A percentile compares a stretch with the other conserved stretches of the same genome.
phyloP scores from a whole-genome alignment of 768 basidiomycete genomes.

The Leccinum disarticulatum region DNA sequence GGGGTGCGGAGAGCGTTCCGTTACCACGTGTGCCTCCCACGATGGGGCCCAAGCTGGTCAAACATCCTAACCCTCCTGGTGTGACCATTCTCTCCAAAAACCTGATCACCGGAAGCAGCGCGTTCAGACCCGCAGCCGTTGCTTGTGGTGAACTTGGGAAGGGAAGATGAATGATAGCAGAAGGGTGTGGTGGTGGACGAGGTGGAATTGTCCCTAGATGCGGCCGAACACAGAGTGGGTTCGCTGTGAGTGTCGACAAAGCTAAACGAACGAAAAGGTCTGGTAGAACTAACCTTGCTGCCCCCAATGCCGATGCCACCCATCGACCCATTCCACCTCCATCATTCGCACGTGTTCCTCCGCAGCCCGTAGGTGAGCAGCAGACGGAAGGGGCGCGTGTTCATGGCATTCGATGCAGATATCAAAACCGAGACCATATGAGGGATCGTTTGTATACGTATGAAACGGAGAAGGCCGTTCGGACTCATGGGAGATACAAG shows the following conservation, averaged over 20 bases:
- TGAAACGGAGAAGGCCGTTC: constrained; percentile 36
- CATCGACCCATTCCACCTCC: constrained; percentile 65
- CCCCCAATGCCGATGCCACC: constrained; percentile 30
- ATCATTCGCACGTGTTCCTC: constrained; percentile 72
- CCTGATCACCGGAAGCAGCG: constrained; percentile 60
- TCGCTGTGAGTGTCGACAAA: constrained; percentile 8
- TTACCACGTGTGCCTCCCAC: neutral
- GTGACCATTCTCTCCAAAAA: constrained; percentile 68
- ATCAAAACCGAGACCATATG: constrained; percentile 67
- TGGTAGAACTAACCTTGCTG: constrained; percentile 12
- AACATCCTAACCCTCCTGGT: constrained; percentile 36
- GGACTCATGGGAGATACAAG: constrained; percentile 11
- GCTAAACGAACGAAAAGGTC: neutral
- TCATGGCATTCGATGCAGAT: constrained; percentile 90
- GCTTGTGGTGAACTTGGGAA: constrained; percentile 70
- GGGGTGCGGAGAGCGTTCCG: constrained; percentile 10
- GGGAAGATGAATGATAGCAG: constrained; percentile 68
- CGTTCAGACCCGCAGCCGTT: constrained; percentile 50
- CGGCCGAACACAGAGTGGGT: neutral
- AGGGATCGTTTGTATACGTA: constrained; percentile 41
- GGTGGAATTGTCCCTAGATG: constrained; percentile 38
- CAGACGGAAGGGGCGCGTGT: constrained; percentile 69
- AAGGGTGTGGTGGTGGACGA: constrained; percentile 71
- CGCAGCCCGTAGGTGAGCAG: constrained; percentile 64
- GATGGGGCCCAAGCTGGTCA: constrained; percentile 8